Percentiles rank a stretch among this genome's conserved stretches.
Conservation (phyloP, 768 basidiomycete genomes). For the Russula earlei region DNA sequence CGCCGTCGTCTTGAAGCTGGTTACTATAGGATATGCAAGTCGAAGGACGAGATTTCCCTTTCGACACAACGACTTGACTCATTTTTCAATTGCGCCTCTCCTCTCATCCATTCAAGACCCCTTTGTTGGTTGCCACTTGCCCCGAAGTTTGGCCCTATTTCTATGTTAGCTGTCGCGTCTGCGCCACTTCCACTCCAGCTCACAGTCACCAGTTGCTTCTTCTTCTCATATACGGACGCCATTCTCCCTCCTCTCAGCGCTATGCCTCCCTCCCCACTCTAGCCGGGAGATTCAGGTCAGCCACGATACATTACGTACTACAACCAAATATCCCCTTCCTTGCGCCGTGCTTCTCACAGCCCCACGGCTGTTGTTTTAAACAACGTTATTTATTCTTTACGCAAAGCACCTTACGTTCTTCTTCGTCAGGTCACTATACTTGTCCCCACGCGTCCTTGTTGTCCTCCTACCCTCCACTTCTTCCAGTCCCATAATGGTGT, state of each 20-base stretch:
- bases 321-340: constrained; percentile 13
- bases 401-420: constrained; percentile 14
- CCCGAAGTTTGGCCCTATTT: constrained; percentile 14
- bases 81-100: constrained; percentile 6
- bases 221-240: constrained; percentile 63
- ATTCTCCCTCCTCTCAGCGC: constrained; percentile 54
- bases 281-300: neutral
- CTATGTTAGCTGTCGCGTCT: constrained; percentile 12
- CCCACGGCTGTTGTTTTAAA: constrained; percentile 15
- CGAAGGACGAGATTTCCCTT: constrained; percentile 13
- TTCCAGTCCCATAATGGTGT: constrained; percentile 24
- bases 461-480: constrained; percentile 63
- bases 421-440: constrained; percentile 14
- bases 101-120: constrained; percentile 4
- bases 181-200: constrained; percentile 23
- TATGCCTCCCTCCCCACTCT: constrained; percentile 15
- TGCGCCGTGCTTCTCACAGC: constrained; percentile 24
- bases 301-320: constrained; percentile 14
- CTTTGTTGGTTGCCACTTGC: constrained; percentile 17
- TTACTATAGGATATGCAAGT: constrained; percentile 29
- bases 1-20: constrained; percentile 30
- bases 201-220: constrained; percentile 29
- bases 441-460: constrained; percentile 33
- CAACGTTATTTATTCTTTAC: constrained; percentile 12
- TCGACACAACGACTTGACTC: constrained; percentile 7